A percentile compares a stretch with the other conserved stretches of the same genome.
These are phyloP conservation scores for Sophora flavescens DNA, from an alignment of 306 rosid genomes.

Conservation along the genomic window DNA sequence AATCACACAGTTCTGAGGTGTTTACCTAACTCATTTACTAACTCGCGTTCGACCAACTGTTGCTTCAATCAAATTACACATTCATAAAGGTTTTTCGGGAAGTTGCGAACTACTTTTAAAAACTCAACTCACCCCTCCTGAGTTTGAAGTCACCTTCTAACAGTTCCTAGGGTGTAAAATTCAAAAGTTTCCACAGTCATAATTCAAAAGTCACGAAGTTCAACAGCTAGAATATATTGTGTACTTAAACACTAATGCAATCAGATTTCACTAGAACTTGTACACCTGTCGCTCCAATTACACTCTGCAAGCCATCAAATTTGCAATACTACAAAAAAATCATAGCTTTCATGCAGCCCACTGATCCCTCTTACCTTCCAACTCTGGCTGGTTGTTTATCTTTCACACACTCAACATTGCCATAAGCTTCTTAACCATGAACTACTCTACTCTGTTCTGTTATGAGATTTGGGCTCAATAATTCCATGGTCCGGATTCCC, in stretches of 20 bases:
- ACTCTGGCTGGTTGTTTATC: too few species aligned
- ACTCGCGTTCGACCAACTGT: too few species aligned
- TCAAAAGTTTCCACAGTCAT: not conserved
- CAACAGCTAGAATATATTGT: not conserved
- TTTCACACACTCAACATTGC: not conserved
- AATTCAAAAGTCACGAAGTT: not conserved
- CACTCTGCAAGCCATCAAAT: slow-evolving; percentile 10
- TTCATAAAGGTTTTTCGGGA: too few species aligned
- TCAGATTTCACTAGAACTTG: slow-evolving; percentile 1
- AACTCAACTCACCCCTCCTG: too few species aligned
- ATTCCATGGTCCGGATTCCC: not conserved
- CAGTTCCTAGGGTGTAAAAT: too few species aligned
- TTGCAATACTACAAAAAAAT: not conserved
- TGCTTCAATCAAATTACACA: too few species aligned
- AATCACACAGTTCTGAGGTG: too few species aligned
- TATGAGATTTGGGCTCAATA: not conserved
- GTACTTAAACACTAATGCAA: not conserved
- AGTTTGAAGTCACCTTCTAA: too few species aligned
- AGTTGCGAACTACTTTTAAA: too few species aligned
- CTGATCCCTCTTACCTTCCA: slow-evolving; percentile 1
- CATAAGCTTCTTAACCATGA: not conserved
- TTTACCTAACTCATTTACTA: too few species aligned
- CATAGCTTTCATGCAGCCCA: not conserved
- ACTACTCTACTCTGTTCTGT: slow-evolving; percentile 6
- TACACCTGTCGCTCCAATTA: not conserved